Conservation (phyloP, 176 grass and related monocot genomes). For the Cenchrus purpureus region DNA sequence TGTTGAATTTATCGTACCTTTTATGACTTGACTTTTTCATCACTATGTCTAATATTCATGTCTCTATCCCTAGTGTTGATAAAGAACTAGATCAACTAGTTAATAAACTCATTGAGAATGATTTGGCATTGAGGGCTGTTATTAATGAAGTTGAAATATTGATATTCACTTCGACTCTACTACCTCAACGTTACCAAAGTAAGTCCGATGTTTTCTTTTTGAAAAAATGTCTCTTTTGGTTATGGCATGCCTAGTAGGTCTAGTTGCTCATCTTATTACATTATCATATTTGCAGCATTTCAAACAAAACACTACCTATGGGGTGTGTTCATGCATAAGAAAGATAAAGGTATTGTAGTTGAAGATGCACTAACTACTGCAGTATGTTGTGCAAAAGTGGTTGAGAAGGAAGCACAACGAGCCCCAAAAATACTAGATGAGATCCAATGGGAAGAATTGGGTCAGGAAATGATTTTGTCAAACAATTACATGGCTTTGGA, state of each 20-base stretch:
- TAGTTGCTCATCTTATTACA: too few relatives aligned
- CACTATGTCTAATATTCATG: neutral
- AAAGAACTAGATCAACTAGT: slow-evolving; percentile 38
- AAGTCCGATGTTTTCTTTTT: neutral
- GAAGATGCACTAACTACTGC: neutral
- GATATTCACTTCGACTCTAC: slow-evolving; percentile 48
- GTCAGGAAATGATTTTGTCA: too few relatives aligned
- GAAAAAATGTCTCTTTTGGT: too few relatives aligned
- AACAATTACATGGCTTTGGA: too few relatives aligned
- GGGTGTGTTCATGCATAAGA: slow-evolving; percentile 48
- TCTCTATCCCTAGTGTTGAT: slow-evolving; percentile 26
- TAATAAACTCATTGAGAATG: slow-evolving; percentile 33
- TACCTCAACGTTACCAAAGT: slow-evolving; percentile 49
- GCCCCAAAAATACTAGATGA: neutral
- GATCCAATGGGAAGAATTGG: too few relatives aligned
- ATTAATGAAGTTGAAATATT: slow-evolving; percentile 45
- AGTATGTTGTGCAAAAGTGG: too few relatives aligned
- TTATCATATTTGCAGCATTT: slow-evolving; percentile 31
- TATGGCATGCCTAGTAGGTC: too few relatives aligned
- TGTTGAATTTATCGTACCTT: neutral
- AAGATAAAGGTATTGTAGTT: neutral
- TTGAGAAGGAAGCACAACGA: too few relatives aligned
- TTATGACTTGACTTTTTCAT: too few relatives aligned
- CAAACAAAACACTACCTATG: slow-evolving; percentile 54
- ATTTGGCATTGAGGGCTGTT: slow-evolving; percentile 26